Conservation (phyloP, 1,284 basidiomycete genomes). For the Veloboletus limbatus region DNA sequence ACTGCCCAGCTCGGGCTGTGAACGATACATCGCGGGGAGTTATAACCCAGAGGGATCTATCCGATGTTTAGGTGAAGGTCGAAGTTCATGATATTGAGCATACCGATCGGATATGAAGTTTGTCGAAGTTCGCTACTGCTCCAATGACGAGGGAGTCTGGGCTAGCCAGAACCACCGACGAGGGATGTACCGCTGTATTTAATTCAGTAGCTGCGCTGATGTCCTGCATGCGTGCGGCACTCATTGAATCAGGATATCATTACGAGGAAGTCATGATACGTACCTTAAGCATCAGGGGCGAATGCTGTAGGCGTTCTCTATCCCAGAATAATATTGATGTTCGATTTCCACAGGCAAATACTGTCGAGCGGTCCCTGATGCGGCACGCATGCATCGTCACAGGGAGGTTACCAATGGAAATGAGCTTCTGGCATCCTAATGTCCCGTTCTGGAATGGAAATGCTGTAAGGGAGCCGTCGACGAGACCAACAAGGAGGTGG, state of each 20-base stretch:
- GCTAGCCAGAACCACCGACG: slow-evolving; percentile 59
- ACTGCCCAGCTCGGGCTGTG: slow-evolving; percentile 52
- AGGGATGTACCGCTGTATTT: slow-evolving; percentile 45
- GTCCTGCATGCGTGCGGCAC: slow-evolving; percentile 43
- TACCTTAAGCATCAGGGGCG: slow-evolving; percentile 75
- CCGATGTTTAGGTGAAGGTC: slow-evolving; percentile 11
- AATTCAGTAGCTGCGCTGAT: slow-evolving; percentile 54
- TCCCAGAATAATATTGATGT: slow-evolving; percentile 68
- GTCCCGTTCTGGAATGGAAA: slow-evolving; percentile 46
- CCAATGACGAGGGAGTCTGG: slow-evolving; percentile 60
- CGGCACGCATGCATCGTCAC: slow-evolving; percentile 55
- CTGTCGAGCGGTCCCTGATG: slow-evolving; percentile 48
- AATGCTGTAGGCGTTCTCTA: slow-evolving; percentile 61
- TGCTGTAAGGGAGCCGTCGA: slow-evolving; percentile 75
- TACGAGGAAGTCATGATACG: slow-evolving; percentile 14
- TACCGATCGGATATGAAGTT: slow-evolving; percentile 80
- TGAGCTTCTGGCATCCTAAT: slow-evolving; percentile 53
- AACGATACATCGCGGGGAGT: slow-evolving; percentile 64
- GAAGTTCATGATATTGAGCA: slow-evolving; percentile 19
- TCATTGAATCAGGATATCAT: slow-evolving; percentile 1
- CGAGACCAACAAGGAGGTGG: slow-evolving; percentile 75
- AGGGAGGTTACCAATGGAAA: slow-evolving; percentile 69
- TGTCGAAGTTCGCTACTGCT: slow-evolving; percentile 66
- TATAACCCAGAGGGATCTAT: slow-evolving; percentile 66
- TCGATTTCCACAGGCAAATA: slow-evolving; percentile 66